A percentile compares a stretch with the other conserved stretches of the same genome.
Conservation (phyloP, 441 rosid genomes). For the Codiaeum variegatum region DNA sequence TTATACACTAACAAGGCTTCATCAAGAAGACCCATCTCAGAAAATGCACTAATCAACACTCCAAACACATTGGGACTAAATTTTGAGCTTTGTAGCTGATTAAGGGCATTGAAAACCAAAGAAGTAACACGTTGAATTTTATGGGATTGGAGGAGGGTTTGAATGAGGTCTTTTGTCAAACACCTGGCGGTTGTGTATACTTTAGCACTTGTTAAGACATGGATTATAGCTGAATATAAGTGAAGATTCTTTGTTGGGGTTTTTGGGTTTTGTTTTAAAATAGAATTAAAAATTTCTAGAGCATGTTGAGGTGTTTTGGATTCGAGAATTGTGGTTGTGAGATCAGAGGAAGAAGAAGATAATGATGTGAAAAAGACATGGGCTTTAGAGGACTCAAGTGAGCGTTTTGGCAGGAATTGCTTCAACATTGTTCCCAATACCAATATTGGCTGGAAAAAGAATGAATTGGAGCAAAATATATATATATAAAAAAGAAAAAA, state of each 20-base stretch:
- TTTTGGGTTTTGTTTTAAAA: conserved; percentile 14
- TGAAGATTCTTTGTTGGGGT: conserved; percentile 32
- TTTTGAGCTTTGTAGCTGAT: conserved; percentile 23
- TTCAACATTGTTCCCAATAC: conserved; percentile 31
- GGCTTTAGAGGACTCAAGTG: not conserved
- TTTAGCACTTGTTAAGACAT: conserved; percentile 33
- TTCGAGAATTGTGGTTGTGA: conserved; percentile 8
- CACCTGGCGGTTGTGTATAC: conserved; percentile 50
- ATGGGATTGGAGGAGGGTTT: conserved; percentile 34
- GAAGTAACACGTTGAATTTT: conserved; percentile 29
- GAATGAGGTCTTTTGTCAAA: conserved; percentile 60
- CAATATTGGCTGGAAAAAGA: too few relatives aligned
- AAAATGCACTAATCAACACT: conserved; percentile 44
- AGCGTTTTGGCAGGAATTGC: conserved; percentile 25
- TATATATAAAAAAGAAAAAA: too few relatives aligned
- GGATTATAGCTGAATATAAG: conserved; percentile 31
- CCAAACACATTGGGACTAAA: conserved; percentile 49
- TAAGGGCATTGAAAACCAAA: conserved; percentile 42
- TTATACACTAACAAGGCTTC: conserved; percentile 57
- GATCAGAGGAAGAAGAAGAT: conserved; percentile 16
- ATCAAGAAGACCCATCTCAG: conserved; percentile 47
- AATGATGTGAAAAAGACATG: conserved; percentile 19
- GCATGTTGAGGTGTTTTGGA: conserved; percentile 36
- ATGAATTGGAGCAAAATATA: too few relatives aligned
- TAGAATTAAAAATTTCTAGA: conserved; percentile 34